phyloP scores from a whole-genome alignment of 1,284 basidiomycete genomes.

The Cryptococcus sp. region DNA sequence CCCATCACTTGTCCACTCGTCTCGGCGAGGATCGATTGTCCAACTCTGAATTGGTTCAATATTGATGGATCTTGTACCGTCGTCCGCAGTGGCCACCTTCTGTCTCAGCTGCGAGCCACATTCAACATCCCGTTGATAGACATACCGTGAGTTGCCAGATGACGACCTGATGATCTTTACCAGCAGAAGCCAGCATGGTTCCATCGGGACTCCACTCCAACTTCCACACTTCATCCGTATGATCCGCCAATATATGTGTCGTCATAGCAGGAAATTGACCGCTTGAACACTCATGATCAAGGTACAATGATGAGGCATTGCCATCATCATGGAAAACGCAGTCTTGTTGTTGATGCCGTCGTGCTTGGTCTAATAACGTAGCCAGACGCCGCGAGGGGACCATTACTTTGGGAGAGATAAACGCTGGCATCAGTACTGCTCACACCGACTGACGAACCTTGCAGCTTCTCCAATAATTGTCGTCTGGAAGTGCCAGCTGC shows the following conservation, averaged over 20 bases:
- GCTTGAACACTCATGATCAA: slow-evolving; percentile 76
- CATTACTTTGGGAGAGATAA: slow-evolving; percentile 86
- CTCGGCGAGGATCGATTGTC: too few relatives aligned
- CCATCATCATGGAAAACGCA: slow-evolving; percentile 74
- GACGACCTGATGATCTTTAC: slow-evolving; percentile 79
- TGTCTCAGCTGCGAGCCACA: slow-evolving; percentile 8
- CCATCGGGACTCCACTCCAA: slow-evolving; percentile 93
- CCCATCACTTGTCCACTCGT: slow-evolving; percentile 50
- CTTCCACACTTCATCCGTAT: slow-evolving; percentile 92
- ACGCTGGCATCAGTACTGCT: slow-evolving; percentile 53
- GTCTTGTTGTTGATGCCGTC: slow-evolving; percentile 67
- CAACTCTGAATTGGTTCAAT: slow-evolving; percentile 18
- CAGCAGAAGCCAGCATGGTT: slow-evolving; percentile 74
- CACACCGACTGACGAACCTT: slow-evolving; percentile 57
- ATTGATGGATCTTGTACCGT: slow-evolving; percentile 37
- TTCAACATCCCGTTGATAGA: slow-evolving; percentile 11
- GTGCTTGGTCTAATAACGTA: slow-evolving; percentile 80
- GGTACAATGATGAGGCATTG: slow-evolving; percentile 68
- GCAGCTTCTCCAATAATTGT: slow-evolving; percentile 70
- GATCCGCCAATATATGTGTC: slow-evolving; percentile 76
- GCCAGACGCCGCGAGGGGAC: slow-evolving; percentile 84
- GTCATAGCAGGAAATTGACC: slow-evolving; percentile 78
- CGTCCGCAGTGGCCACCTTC: slow-evolving; percentile 19
- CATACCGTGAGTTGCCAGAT: slow-evolving; percentile 81
- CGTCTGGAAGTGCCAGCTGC: slow-evolving; percentile 71